Conservation (phyloP, 1,284 basidiomycete species). For the Phellopilus nigrolimitatus region DNA sequence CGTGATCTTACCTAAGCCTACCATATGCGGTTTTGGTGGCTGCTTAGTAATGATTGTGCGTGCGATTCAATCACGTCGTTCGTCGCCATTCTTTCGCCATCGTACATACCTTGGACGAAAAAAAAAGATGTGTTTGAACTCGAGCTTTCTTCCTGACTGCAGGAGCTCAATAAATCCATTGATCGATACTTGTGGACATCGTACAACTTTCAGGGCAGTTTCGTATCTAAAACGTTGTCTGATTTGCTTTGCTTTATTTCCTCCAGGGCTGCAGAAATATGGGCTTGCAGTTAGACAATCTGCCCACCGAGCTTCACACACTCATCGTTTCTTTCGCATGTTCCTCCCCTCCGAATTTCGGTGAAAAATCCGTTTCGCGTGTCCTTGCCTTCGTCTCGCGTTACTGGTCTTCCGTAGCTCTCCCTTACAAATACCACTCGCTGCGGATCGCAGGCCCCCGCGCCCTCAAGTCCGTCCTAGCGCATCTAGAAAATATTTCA, state of each 20-base stretch:
- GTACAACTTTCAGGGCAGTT: neutral
- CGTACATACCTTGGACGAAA: neutral
- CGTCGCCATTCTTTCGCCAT: neutral
- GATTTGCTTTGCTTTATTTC: neutral
- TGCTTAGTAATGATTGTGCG: too few species aligned
- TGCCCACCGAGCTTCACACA: conserved; percentile 3
- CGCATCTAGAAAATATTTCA: neutral
- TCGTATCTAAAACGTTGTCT: too few species aligned
- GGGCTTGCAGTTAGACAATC: conserved; percentile 1
- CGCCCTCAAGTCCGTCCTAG: neutral
- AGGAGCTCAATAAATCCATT: neutral
- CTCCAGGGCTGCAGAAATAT: neutral
- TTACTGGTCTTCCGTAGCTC: conserved; percentile 2
- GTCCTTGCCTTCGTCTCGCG: conserved; percentile 1
- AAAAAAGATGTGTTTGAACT: too few species aligned
- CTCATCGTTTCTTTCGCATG: conserved; percentile 3
- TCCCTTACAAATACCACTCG: conserved; percentile 1
- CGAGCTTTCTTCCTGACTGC: too few species aligned
- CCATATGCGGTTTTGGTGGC: too few species aligned
- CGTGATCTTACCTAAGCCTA: too few species aligned
- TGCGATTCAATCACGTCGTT: too few species aligned
- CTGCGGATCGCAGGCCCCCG: neutral
- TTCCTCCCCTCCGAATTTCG: neutral
- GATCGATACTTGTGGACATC: neutral
- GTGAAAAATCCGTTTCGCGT: neutral